phyloP scores from a whole-genome alignment of 2,329 filamentous ascomycete species.

The Trichoderma aggressivum region DNA sequence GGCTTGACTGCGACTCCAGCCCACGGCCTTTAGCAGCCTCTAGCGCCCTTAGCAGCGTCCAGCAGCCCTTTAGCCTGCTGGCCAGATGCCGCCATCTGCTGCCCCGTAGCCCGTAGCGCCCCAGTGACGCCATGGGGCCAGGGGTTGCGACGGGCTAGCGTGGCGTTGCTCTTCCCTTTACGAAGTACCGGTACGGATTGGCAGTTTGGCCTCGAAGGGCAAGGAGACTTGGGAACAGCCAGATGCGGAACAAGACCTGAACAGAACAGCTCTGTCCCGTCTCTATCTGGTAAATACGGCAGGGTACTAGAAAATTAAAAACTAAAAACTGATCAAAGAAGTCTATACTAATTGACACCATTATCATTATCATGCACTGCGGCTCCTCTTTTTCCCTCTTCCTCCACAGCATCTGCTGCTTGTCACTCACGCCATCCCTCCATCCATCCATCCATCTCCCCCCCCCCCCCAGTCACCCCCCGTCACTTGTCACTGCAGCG shows the following conservation, averaged over 20 bases:
- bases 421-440: neutral
- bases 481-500: neutral
- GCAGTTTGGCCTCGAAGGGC: neutral
- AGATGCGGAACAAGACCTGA: neutral
- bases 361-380: neutral
- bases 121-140: constrained; percentile 27
- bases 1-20: neutral
- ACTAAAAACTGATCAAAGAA: neutral
- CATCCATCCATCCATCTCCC: neutral
- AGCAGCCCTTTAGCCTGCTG: neutral
- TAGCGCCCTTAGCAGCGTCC: neutral
- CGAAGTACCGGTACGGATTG: neutral
- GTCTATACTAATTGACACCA: neutral
- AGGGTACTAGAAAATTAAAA: neutral
- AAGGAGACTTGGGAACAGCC: neutral
- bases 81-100: constrained; percentile 15
- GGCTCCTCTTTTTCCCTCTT: neutral
- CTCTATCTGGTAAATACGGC: neutral
- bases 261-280: too few relatives aligned
- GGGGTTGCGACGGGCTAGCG: constrained; percentile 20
- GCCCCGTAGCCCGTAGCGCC: constrained; percentile 11
- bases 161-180: neutral
- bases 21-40: neutral
- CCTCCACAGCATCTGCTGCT: neutral
- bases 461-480: neutral